Base-by-base conservation (phyloP, 2,329 filamentous ascomycete genomes). In the Lecanosticta acicola region DNA sequence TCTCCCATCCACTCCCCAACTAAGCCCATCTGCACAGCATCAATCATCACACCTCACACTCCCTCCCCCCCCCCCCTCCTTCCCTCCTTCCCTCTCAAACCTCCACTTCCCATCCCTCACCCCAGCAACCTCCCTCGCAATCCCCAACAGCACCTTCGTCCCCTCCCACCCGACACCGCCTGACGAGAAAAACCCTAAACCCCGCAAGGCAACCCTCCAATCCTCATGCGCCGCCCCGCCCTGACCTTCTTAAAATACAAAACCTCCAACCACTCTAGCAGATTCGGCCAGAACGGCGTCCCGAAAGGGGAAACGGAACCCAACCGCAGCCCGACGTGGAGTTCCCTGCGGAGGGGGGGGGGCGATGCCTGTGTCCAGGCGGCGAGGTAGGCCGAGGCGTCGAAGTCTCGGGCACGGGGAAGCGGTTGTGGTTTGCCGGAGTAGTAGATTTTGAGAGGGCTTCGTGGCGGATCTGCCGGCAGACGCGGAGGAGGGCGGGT, bases 401-500 rank as follows among this genome's bases (percentile, higher is more conserved):
- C 18, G 35, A 18, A 37, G 14, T 10, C 14, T 18, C 35, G 35
- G 19, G 35, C 3, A 37, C 10, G 35, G n/a, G 14, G 35, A 37
- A 37, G 8, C 9, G 14, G 17, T 37, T 37, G n/a, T n/a, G n/a
- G n/a, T n/a, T n/a, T n/a, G 8, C n/a, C 10, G 9, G 17, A 4
- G 16, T 37, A 37, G 35, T 18, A 37, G 35, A 37, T 16, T 37
- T 37, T 37, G 35, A 19, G n/a, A n/a, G 8, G 16, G 35, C 18
- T 37, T 37, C 35, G 35, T 37, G 35, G 8, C 35, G 35, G 16
- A 37, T 37, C 19, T 37, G 35, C 5, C 17, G 35, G 18, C 5
- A 18, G 35, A 11, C 19, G 8, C 3, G 35, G 35, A 37, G 35
- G 35, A 37, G 35, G 16, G 35, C 9, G 18, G 35, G 35, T 19